Base-by-base conservation (phyloP, 164 flowering plant species). In the Litsea cubeba region DNA sequence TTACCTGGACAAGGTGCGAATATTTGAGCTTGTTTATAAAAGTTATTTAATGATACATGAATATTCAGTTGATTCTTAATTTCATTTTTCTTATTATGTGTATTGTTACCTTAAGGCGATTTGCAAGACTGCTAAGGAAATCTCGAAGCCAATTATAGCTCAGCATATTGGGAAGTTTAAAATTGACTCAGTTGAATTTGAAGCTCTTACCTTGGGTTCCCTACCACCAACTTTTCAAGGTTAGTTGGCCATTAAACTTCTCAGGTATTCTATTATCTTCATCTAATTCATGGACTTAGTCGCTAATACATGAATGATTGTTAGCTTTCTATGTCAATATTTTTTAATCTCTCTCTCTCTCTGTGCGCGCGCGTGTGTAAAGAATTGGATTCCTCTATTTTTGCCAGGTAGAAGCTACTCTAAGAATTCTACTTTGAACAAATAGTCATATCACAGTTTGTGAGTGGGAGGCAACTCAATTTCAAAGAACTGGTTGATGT, bases 151-250 rank as follows among this genome's bases (percentile, higher is more conserved):
- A 25, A 96, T 96, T 64, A 96, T 96, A 77, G 98, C 95, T 35
- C 97, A 95, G 83, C 94, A 95, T 77, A 92, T 91, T 75, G 95
- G 91, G 10, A 89, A 94, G 76, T 94, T 89, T 78, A 95, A 93
- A 79, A 92, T 95, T 65, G 94, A 95, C 15, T 89, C 97, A 3
- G 93, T 94, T 76, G 97, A 93, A 69, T 95, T 95, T 81, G 94
- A 95, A 78, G 72, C 75, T 40, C 88, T 95, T 68, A 84, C 97
- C 18, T 81, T 95, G 72, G 98, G 99, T 50, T 69, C 94, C 68
- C 81, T 95, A 26, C 98, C 99, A 32, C 99, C 98, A 68, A 92
- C 97, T 65, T 95, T 95, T 82, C 98, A 91, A 84, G 99, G 99
- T 95, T 54, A 77, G 85, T 70, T 71, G 57, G 50, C 46, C 46